phyloP scores from a whole-genome alignment of 345 rosid species.

The Camelina neglecta region DNA sequence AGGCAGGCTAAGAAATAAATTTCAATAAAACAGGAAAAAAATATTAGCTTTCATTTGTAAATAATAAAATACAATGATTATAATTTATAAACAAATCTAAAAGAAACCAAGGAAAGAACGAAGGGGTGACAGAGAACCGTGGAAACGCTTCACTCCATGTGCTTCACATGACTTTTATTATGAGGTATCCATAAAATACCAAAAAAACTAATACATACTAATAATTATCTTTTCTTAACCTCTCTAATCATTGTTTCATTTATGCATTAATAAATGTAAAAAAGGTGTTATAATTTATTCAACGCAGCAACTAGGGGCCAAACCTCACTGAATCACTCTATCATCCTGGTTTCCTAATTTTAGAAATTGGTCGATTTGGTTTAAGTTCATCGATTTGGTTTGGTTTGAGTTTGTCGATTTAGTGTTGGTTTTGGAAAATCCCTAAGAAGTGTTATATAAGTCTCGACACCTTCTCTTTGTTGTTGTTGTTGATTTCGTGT shows the following conservation, averaged over 20 bases:
- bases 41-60: too few relatives aligned
- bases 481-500: too few relatives aligned
- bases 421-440: too few relatives aligned
- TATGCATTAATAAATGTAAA: slow-evolving; percentile 3
- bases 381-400: too few relatives aligned
- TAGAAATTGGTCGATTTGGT: too few relatives aligned
- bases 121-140: slow-evolving; percentile 31
- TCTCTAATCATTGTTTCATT: slow-evolving; percentile 25
- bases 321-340: neutral
- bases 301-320: neutral
- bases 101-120: slow-evolving; percentile 12
- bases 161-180: slow-evolving; percentile 45
- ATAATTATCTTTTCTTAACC: slow-evolving; percentile 22
- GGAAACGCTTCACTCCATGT: slow-evolving; percentile 42
- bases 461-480: too few relatives aligned
- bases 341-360: too few relatives aligned
- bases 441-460: too few relatives aligned
- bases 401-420: too few relatives aligned
- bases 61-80: neutral
- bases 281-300: neutral
- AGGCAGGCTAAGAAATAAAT: neutral
- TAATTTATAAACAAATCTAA: slow-evolving; percentile 4
- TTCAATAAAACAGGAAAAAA: neutral
- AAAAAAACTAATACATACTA: slow-evolving; percentile 1
- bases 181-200: slow-evolving; percentile 22